Base-by-base conservation (phyloP, 2,329 filamentous ascomycete genomes). In the Bipolaris gigantea region DNA sequence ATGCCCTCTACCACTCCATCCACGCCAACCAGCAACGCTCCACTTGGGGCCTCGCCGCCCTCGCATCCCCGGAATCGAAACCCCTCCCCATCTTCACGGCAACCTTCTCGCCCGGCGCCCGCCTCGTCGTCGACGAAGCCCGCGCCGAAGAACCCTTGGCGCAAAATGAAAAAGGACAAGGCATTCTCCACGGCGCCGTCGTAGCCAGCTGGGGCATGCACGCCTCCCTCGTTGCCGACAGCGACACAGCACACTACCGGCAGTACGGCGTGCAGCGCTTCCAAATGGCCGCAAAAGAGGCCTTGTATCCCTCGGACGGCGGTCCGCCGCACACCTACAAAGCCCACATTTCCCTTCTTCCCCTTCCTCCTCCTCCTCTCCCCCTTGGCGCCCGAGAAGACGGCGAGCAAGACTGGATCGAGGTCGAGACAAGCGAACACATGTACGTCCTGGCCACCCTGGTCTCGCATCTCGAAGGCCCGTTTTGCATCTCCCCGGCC, bases 131-230 rank as follows among this genome's bases (percentile, higher is more conserved):
- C 15, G 69, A 79, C 50, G 76, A 80, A 69, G 76, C 69, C 18
- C 75, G 74, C 10, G 73, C 78, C 32, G 79, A 81, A 50, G 69
- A 71, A 35, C 56, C 62, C 7, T 61, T 75, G 4, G 61, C 73
- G 1, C 54, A 48, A 13, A 60, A 64, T 25, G 19, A 57, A 0
- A 63, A 44, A 51, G 70, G 62, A 4, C 65, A 56, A 0, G 70
- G 71, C 0, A 64, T 64, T 0, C 65, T 82, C 2, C 83, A 89
- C 65, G 92, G 91, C 23, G 89, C 88, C 21, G 90, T 97, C 19
- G 92, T 97, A 2, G 88, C 87, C 40, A 94, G 89, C 72, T 96
- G 95, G 83, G 93, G 89, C 18, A 85, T 97, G 67, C 93, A 97
- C 69, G 90, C 92, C 27, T 86, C 88, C 38, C 81, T 97, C 3